Conservation (phyloP, 2,329 filamentous ascomycete species). For the Claviceps arundinis region DNA sequence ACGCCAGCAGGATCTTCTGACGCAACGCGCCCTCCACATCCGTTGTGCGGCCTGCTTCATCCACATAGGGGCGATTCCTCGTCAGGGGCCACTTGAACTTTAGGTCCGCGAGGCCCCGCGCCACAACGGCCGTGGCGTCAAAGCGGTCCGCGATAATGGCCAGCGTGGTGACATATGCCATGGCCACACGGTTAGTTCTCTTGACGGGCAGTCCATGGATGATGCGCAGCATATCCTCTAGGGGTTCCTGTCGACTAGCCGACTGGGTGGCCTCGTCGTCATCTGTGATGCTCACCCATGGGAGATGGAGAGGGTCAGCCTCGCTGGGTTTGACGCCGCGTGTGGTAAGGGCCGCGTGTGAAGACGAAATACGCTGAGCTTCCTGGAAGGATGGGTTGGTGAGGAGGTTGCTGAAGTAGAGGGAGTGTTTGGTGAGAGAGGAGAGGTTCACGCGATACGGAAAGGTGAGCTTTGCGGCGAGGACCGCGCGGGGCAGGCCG, state of each 20-base stretch:
- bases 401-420: conserved; percentile 57
- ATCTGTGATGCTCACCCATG: conserved; percentile 49
- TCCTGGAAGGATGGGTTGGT: conserved; percentile 51
- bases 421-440: conserved; percentile 45
- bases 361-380: conserved; percentile 37
- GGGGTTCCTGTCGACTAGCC: conserved; percentile 45
- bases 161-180: conserved; percentile 52
- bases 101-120: conserved; percentile 34
- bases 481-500: conserved; percentile 8
- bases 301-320: conserved; percentile 39
- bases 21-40: conserved; percentile 52
- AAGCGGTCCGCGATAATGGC: conserved; percentile 63
- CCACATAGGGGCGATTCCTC: conserved; percentile 20
- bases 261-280: conserved; percentile 54
- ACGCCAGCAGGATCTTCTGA: conserved; percentile 55
- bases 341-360: conserved; percentile 35
- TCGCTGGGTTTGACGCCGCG: conserved; percentile 34
- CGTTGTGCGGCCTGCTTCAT: conserved; percentile 23
- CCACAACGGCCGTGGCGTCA: conserved; percentile 45
- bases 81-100: conserved; percentile 44
- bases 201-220: conserved; percentile 43
- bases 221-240: conserved; percentile 54
- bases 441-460: conserved; percentile 48
- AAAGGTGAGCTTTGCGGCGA: conserved; percentile 25
- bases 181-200: conserved; percentile 25